These are phyloP conservation scores for Aethionema arabicum DNA, from an alignment of 345 rosid genomes.

Conservation along the genomic window DNA sequence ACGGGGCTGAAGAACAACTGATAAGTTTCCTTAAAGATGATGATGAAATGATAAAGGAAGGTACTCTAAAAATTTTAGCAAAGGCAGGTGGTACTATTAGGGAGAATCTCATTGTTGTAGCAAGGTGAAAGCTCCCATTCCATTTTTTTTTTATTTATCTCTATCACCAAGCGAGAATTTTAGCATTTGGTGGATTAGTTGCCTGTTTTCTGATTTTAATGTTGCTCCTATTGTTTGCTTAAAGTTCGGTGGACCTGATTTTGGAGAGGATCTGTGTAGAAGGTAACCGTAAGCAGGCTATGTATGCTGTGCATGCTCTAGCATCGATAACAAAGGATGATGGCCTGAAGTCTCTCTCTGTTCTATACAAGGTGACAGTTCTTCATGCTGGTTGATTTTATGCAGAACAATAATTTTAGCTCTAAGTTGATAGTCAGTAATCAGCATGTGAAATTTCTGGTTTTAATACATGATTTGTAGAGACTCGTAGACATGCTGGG, in stretches of 20 bases:
- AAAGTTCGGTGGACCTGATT: conserved; percentile 88
- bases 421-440: background rate
- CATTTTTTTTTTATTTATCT: background rate
- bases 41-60: conserved; percentile 80
- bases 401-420: conserved; percentile 14
- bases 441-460: conserved; percentile 32
- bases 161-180: conserved; percentile 15
- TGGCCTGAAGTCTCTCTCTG: conserved; percentile 93
- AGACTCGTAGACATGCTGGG: conserved; percentile 94
- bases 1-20: conserved; percentile 83
- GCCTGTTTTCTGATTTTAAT: conserved; percentile 35
- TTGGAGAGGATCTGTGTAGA: conserved; percentile 91
- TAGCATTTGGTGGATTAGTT: conserved; percentile 15
- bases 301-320: conserved; percentile 95
- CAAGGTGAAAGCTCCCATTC: conserved; percentile 55
- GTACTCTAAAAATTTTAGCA: conserved; percentile 86
- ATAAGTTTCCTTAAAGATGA: conserved; percentile 78
- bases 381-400: conserved; percentile 29
- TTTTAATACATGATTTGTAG: conserved; percentile 48
- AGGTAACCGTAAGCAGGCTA: conserved; percentile 93
- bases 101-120: conserved; percentile 76
- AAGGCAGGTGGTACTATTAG: conserved; percentile 95
- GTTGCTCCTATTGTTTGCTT: conserved; percentile 33
- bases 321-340: conserved; percentile 99
- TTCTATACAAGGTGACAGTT: conserved; percentile 72